Conservation (phyloP, 371 early-diverging fungal species). For the Apophysomyces ossiformis region DNA sequence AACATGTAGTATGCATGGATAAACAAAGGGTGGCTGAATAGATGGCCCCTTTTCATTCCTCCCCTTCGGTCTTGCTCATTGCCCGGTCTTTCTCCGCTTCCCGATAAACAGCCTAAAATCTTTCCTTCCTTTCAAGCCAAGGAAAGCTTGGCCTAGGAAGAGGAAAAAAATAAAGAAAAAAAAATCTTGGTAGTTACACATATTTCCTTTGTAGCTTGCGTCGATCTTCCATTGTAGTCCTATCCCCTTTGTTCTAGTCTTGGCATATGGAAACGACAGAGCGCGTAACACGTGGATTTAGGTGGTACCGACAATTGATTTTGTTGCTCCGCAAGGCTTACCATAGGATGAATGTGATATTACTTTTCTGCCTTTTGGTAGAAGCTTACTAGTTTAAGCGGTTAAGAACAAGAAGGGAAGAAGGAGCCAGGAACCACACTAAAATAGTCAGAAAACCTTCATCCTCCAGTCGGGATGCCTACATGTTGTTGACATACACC, state of each 20-base stretch:
- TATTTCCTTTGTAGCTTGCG: neutral
- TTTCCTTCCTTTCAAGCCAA: neutral
- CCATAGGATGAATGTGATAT: conserved; percentile 1
- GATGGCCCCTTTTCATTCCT: too few species aligned
- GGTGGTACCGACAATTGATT: neutral
- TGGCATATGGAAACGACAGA: conserved; percentile 11
- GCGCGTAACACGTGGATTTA: conserved; percentile 11
- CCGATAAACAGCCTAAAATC: too few species aligned
- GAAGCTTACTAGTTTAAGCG: neutral
- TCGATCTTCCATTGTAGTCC: neutral
- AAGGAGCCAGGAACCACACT: neutral
- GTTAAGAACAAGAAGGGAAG: neutral
- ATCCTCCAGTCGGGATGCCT: too few species aligned
- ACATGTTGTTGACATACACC: neutral
- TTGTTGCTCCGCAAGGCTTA: conserved; percentile 5
- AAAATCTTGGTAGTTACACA: neutral
- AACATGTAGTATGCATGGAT: too few species aligned
- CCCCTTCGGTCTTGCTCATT: too few species aligned
- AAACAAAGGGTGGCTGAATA: too few species aligned
- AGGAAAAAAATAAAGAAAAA: too few species aligned
- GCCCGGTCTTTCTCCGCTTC: too few species aligned
- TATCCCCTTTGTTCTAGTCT: neutral
- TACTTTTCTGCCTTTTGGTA: neutral
- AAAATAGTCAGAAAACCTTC: too few species aligned
- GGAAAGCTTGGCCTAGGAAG: neutral